Evolutionary conservation across 768 basidiomycete species (phyloP).

Genomic region (Suillus subalutaceus): DNA sequence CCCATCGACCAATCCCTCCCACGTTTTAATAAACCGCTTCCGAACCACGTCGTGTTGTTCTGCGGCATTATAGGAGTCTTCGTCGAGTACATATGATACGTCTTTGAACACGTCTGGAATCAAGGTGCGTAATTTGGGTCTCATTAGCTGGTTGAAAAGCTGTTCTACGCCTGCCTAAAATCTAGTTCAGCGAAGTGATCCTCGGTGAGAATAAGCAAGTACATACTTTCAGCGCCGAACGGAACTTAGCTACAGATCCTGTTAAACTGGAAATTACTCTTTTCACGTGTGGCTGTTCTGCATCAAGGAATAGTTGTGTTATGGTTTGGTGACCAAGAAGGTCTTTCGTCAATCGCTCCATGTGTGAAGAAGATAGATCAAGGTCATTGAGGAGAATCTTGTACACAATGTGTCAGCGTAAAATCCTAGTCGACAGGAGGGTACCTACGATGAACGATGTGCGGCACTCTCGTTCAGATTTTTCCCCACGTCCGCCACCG

Average conservation of each 20-base stretch:
- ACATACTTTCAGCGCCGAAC: slow-evolving; percentile 71
- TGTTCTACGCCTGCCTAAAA: slow-evolving; percentile 84
- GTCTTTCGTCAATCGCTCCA: slow-evolving; percentile 80
- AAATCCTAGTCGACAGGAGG: not conserved
- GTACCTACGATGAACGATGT: slow-evolving; percentile 78
- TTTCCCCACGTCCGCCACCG: slow-evolving; percentile 63
- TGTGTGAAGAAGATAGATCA: slow-evolving; percentile 88
- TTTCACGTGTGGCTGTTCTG: slow-evolving; percentile 55
- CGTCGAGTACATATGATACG: slow-evolving; percentile 85
- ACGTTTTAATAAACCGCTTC: slow-evolving; percentile 87
- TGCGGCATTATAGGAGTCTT: slow-evolving; percentile 79
- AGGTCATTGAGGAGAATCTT: slow-evolving; percentile 93
- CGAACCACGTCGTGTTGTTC: slow-evolving; percentile 86
- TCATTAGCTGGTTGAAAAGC: slow-evolving; percentile 91
- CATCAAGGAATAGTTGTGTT: slow-evolving; percentile 66
- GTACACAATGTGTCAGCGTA: slow-evolving; percentile 5
- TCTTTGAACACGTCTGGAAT: slow-evolving; percentile 90
- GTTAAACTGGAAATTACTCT: slow-evolving; percentile 52
- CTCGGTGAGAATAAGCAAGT: not conserved
- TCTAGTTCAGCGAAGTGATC: slow-evolving; percentile 12
- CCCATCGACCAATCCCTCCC: slow-evolving; percentile 85
- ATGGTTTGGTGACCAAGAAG: slow-evolving; percentile 55
- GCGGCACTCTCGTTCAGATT: slow-evolving; percentile 79
- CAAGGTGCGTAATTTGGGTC: slow-evolving; percentile 83
- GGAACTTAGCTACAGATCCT: slow-evolving; percentile 63